A percentile compares a stretch with the other conserved stretches of the same genome.
phyloP scores from a whole-genome alignment of 495 filamentous ascomycete species.

The Trichocladium uniseriatum region DNA sequence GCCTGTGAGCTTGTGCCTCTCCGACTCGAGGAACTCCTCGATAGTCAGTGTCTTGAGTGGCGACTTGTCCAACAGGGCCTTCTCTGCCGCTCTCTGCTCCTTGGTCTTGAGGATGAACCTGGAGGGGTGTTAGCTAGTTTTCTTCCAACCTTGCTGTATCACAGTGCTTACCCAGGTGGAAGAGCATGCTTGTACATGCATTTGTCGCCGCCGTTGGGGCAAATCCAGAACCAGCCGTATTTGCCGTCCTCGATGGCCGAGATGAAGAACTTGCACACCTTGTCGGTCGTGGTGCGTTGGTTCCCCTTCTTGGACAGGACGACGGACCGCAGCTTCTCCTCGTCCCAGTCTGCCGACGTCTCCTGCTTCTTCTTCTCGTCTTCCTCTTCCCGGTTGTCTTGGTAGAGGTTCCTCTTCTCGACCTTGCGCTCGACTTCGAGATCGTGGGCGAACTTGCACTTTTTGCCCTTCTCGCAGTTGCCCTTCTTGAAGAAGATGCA shows the following conservation, averaged over 20 bases:
- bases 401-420: constrained; percentile 86
- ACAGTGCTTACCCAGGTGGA: constrained; percentile 67
- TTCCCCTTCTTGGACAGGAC: constrained; percentile 95
- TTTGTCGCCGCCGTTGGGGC: constrained; percentile 93
- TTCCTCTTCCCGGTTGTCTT: constrained; percentile 67
- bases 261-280: constrained; percentile 98
- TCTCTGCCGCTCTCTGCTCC: constrained; percentile 92
- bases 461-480: constrained; percentile 90
- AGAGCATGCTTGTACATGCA: constrained; percentile 98
- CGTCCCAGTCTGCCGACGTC: constrained; percentile 93
- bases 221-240: constrained; percentile 98
- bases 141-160: not conserved
- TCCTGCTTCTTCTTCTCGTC: constrained; percentile 82
- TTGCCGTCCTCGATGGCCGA: constrained; percentile 96
- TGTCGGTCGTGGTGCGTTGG: constrained; percentile 90
- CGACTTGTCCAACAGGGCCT: constrained; percentile 94
- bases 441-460: constrained; percentile 98
- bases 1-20: constrained; percentile 87
- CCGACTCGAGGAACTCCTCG: constrained; percentile 93
- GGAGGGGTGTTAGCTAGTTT: constrained; percentile 21
- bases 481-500: constrained; percentile 96
- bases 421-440: constrained; percentile 78
- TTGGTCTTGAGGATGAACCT: constrained; percentile 97
- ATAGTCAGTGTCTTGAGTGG: constrained; percentile 89
- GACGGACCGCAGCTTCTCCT: constrained; percentile 85